Conservation (phyloP, 352 stramenopile genomes). For the Globisporangium irregulare region DNA sequence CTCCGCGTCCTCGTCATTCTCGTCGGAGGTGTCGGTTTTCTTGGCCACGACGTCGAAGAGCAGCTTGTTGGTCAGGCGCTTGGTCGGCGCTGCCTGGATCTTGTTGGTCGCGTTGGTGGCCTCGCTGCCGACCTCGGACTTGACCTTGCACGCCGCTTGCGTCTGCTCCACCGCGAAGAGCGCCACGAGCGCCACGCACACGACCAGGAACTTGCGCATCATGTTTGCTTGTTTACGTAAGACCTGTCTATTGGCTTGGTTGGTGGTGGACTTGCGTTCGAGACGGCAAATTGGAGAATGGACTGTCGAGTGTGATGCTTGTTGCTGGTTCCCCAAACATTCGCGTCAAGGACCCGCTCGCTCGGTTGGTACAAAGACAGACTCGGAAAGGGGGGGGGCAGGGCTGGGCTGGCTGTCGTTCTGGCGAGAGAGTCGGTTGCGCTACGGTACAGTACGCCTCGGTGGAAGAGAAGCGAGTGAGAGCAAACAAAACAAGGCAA, state of each 20-base stretch:
- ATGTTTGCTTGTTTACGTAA: conserved; percentile 10
- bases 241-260: conserved; percentile 1
- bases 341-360: background rate
- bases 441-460: background rate
- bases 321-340: background rate
- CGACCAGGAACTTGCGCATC: conserved; percentile 26
- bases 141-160: conserved; percentile 32
- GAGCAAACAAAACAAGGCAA: background rate
- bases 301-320: background rate
- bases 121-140: conserved; percentile 21
- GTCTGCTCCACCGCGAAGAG: conserved; percentile 16
- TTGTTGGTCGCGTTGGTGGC: conserved; percentile 24
- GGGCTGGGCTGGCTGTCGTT: conserved; percentile 3
- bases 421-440: conserved; percentile 5
- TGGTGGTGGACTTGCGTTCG: conserved; percentile 2
- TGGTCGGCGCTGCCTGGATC: conserved; percentile 26
- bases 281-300: conserved; percentile 5
- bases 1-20: conserved; percentile 13
- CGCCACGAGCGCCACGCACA: conserved; percentile 22
- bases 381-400: background rate
- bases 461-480: background rate
- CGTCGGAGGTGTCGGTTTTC: conserved; percentile 7
- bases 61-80: conserved; percentile 34
- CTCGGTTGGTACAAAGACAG: background rate
- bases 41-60: conserved; percentile 25